Evolutionary conservation across 805 yeast genomes (phyloP).

Genomic region (Limtongia smithiae): DNA sequence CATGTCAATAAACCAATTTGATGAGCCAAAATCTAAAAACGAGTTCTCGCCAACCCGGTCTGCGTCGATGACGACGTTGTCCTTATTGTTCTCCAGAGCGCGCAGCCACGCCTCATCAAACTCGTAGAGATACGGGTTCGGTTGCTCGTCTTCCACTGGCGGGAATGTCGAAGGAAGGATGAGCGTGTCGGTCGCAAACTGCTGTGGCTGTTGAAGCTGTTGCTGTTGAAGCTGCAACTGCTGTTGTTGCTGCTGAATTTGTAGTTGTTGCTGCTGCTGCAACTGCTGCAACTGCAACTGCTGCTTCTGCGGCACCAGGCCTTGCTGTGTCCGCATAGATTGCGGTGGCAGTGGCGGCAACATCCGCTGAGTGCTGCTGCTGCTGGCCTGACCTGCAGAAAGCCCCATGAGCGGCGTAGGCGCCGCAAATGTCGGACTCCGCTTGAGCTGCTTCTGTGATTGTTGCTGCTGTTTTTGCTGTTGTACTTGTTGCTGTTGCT

Average conservation of each 20-base stretch:
- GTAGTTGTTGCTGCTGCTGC: conserved; percentile 1
- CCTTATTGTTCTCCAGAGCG: conserved; percentile 27
- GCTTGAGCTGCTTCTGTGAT: neutral
- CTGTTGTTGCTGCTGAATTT: neutral
- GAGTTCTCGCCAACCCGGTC: conserved; percentile 29
- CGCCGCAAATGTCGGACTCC: neutral
- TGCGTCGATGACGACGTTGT: conserved; percentile 25
- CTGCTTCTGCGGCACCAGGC: conserved; percentile 9
- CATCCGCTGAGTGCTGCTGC: too few species aligned
- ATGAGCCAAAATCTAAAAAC: conserved; percentile 22
- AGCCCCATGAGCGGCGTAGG: too few species aligned
- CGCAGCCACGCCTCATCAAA: conserved; percentile 29
- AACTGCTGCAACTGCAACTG: conserved; percentile 1
- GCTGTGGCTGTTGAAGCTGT: neutral
- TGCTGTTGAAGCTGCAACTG: neutral
- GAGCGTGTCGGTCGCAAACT: conserved; percentile 7
- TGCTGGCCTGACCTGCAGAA: too few species aligned
- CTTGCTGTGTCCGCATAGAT: too few species aligned
- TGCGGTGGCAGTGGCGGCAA: conserved; percentile 1
- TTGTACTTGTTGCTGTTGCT: neutral
- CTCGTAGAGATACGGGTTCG: conserved; percentile 27
- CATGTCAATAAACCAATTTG: conserved; percentile 24
- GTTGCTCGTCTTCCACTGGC: conserved; percentile 24
- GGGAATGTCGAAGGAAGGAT: conserved; percentile 25
- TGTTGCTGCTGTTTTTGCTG: neutral